Evolutionary conservation across 169 alveolate genomes (phyloP), one percentile per base, ranked within the genome.

Genomic region (Eimeria necatrix): DNA sequence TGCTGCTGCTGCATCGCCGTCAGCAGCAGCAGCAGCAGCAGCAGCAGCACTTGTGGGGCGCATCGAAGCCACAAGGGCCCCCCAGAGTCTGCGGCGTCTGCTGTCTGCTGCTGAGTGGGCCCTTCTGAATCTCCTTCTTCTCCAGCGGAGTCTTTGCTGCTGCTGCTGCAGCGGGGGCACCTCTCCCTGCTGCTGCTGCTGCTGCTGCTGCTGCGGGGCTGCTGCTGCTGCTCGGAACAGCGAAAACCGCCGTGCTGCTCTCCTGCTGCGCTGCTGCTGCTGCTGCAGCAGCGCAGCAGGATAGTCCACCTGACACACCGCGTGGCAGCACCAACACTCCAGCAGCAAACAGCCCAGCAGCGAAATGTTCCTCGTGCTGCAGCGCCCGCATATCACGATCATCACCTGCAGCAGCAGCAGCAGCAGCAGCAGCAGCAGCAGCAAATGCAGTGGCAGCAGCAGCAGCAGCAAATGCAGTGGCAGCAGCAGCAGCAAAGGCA

Each of bases 321-420:
- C 61, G 74, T 24, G 94, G 87, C 94, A 88, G 24, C 24, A 78
- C 94, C 94, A 88, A 26, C 94, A 88, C 87, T 88, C 94, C 59
- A 88, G 83, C 70, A 53, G 64, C 68, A 74, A 20, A 12, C 83
- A 88, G 18, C 94, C 94, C 71, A 88, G 84, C n/a, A 56, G 32
- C 52, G 94, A 70, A 16, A 88, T 88, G 68, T 88, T 88, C 16
- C 94, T 84, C 51, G 94, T 71, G 49, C 74, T 64, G 53, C 94
- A 88, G 7, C 94, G 85, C n/a, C 94, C 94, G 49, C 94, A 88
- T 2, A 88, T 88, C 26, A 88, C 94, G 48, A 88, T 88, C 94
- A 88, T 88, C 88, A 64, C n/a, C n/a, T n/a, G n/a, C n/a, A n/a
- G n/a, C n/a, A n/a, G n/a, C n/a, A n/a, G n/a, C n/a, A n/a, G n/a